Evolutionary conservation across 148 eudicot genomes (phyloP).

Genomic region (Heliosperma pusillum): DNA sequence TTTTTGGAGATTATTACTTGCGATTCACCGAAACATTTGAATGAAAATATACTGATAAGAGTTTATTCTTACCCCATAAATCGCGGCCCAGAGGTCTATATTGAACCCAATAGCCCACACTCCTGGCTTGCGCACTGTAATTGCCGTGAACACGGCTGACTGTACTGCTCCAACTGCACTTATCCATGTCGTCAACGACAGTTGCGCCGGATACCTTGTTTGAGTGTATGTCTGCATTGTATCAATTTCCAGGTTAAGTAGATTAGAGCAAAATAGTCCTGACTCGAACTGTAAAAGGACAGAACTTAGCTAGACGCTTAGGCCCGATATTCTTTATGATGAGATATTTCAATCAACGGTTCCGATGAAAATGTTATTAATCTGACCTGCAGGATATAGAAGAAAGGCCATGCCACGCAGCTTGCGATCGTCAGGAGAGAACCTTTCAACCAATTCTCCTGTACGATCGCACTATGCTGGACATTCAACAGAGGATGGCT

Average conservation of each 20-base stretch:
- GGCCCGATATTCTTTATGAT: too few species aligned
- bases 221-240: slow-evolving; percentile 53
- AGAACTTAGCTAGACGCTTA: too few species aligned
- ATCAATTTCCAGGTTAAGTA: background rate
- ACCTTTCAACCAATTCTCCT: slow-evolving; percentile 62
- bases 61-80: slow-evolving; percentile 45
- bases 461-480: slow-evolving; percentile 26
- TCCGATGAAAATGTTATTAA: too few species aligned
- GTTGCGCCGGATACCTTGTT: slow-evolving; percentile 66
- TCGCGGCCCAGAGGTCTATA: slow-evolving; percentile 62
- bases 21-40: background rate
- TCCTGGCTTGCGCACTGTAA: slow-evolving; percentile 38
- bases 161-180: slow-evolving; percentile 65
- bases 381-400: slow-evolving; percentile 80
- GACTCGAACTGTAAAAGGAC: too few species aligned
- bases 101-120: slow-evolving; percentile 69
- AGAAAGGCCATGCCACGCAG: slow-evolving; percentile 50
- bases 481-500: slow-evolving; percentile 45
- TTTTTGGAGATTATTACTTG: background rate
- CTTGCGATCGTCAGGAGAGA: slow-evolving; percentile 45
- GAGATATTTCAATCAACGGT: too few species aligned
- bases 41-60: background rate
- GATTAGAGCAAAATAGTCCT: too few species aligned
- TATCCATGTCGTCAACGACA: slow-evolving; percentile 75
- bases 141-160: slow-evolving; percentile 54